A percentile compares a stretch with the other conserved stretches of the same genome.
phyloP scores from a whole-genome alignment of 345 rosid species.

The Excoecaria agallocha region DNA sequence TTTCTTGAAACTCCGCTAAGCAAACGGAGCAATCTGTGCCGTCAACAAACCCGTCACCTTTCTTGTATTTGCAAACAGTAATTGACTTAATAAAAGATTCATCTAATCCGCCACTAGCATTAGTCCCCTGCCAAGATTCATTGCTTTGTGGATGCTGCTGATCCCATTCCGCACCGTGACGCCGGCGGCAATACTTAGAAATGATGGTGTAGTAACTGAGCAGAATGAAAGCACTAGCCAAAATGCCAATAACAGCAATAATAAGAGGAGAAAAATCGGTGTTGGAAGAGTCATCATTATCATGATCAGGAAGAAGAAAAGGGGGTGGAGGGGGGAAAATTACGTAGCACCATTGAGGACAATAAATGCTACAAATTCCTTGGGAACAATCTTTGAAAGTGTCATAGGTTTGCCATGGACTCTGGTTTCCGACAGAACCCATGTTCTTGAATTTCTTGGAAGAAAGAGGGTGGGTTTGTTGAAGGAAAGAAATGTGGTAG shows the following conservation, averaged over 20 bases:
- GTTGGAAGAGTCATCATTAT: conserved; percentile 23
- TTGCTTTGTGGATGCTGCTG: conserved; percentile 17
- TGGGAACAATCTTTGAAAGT: conserved; percentile 74
- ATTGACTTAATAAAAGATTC: conserved; percentile 58
- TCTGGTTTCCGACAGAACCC: conserved; percentile 40
- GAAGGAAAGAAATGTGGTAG: not conserved
- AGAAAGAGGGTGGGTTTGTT: not conserved
- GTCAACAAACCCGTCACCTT: conserved; percentile 52
- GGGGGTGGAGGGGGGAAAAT: conserved; percentile 81
- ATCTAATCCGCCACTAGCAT: conserved; percentile 41
- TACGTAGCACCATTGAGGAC: conserved; percentile 84
- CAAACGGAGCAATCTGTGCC: conserved; percentile 72
- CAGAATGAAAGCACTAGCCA: conserved; percentile 66
- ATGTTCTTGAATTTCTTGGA: conserved; percentile 21
- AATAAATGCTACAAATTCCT: conserved; percentile 71
- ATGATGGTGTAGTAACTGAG: conserved; percentile 70
- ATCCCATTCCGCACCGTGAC: conserved; percentile 19
- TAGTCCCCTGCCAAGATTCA: conserved; percentile 13
- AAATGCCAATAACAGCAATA: conserved; percentile 66
- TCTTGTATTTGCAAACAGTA: conserved; percentile 48
- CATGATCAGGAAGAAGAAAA: conserved; percentile 31
- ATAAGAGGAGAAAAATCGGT: conserved; percentile 65
- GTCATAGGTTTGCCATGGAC: conserved; percentile 48
- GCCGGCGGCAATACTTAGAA: conserved; percentile 54
- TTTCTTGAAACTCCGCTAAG: conserved; percentile 64